A percentile compares a stretch with the other conserved stretches of the same genome.
These are phyloP conservation scores for Logfia minima DNA, from an alignment of 129 eudicot genomes.

Conservation along the genomic window DNA sequence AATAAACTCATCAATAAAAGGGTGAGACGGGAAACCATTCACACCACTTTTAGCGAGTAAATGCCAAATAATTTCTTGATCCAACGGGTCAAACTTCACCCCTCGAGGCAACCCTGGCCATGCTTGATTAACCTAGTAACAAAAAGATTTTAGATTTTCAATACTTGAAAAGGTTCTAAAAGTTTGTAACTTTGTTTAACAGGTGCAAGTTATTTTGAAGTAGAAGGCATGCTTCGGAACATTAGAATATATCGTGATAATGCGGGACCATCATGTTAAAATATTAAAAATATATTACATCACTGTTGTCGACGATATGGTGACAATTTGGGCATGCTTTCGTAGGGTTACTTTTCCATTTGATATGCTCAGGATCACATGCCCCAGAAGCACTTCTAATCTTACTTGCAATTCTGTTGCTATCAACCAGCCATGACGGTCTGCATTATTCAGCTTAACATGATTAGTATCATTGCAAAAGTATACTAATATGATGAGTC, in stretches of 20 bases:
- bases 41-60: conserved; percentile 74
- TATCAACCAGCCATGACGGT: conserved; percentile 91
- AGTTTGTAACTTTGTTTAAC: background rate
- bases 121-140: conserved; percentile 60
- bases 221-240: background rate
- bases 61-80: conserved; percentile 86
- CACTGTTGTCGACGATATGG: conserved; percentile 75
- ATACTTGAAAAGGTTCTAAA: background rate
- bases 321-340: conserved; percentile 85
- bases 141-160: background rate
- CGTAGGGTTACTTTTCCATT: conserved; percentile 86
- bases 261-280: background rate
- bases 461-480: background rate
- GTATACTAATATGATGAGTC: no score
- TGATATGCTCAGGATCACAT: conserved; percentile 47
- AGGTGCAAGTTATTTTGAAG: background rate
- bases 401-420: conserved; percentile 81
- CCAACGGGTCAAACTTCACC: conserved; percentile 93
- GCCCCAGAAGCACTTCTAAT: conserved; percentile 76
- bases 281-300: conserved; percentile 43
- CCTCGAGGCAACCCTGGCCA: conserved; percentile 99
- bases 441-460: conserved; percentile 47
- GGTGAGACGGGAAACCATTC: conserved; percentile 58
- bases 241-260: background rate
- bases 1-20: conserved; percentile 78